These are phyloP conservation scores for Phialemonium atrogriseum DNA, from an alignment of 2,329 filamentous ascomycete genomes.

Conservation along the genomic window DNA sequence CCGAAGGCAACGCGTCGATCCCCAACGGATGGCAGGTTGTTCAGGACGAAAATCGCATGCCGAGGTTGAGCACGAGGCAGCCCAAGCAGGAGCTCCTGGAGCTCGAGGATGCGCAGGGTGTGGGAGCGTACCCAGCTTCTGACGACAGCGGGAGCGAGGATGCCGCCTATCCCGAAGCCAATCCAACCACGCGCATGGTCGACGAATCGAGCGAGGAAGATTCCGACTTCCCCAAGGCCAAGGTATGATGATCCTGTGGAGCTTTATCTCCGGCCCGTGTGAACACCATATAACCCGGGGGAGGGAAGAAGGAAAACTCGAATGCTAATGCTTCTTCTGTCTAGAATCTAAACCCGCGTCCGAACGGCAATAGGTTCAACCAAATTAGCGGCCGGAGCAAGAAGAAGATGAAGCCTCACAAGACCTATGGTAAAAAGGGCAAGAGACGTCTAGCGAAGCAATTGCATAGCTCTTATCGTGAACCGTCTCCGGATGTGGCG, in stretches of 20 bases:
- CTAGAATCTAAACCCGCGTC: conserved; percentile 10
- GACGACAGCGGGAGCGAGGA: conserved; percentile 48
- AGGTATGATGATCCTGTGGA: no score
- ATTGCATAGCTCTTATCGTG: conserved; percentile 19
- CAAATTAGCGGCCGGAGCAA: conserved; percentile 23
- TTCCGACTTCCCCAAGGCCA: conserved; percentile 19
- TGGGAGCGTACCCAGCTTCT: no score
- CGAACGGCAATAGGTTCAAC: conserved; percentile 9
- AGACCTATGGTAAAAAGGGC: conserved; percentile 39
- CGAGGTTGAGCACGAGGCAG: conserved; percentile 39
- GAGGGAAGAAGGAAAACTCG: not conserved
- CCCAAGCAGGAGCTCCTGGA: conserved; percentile 35
- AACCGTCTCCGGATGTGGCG: conserved; percentile 22
- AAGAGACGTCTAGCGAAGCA: conserved; percentile 40
- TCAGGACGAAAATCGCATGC: conserved; percentile 49
- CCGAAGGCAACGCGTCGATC: conserved; percentile 47
- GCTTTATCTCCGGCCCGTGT: conserved; percentile 8
- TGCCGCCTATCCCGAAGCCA: conserved; percentile 21
- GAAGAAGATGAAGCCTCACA: conserved; percentile 39
- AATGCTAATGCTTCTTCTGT: conserved; percentile 5
- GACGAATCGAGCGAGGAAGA: conserved; percentile 53
- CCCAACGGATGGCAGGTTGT: conserved; percentile 62
- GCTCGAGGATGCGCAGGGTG: no score
- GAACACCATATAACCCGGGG: conserved; percentile 1
- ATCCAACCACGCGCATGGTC: conserved; percentile 42